Evolutionary conservation across 2,329 filamentous ascomycete genomes (phyloP), one percentile per base, ranked within the genome.

Genomic region (Botrytis aclada): DNA sequence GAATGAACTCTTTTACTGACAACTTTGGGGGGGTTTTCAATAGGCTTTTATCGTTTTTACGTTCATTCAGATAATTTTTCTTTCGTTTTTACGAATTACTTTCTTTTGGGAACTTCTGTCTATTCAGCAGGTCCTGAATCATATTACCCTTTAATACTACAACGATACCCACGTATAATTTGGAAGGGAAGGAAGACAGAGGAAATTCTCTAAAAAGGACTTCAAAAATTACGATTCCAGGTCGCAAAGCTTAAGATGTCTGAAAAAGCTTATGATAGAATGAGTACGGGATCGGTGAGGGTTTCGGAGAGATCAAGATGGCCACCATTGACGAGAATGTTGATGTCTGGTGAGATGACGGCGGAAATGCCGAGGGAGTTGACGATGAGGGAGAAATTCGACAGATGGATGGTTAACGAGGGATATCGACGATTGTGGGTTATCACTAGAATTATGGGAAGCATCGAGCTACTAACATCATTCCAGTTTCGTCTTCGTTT

Each of bases 361-460:
- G 90, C 90, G 79, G 91, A 94, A 80, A 88, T 85, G 79, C 90
- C 92, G 77, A 90, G 89, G 80, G 87, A 90, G 72, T 84, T 95
- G 77, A 89, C 88, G 37, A 82, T 88, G 75, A 87, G 88, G 79
- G 92, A 95, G 81, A 92, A 88, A 81, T 92, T 95, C 80, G 91
- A 95, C 82, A 86, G 90, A 77, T 96, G 93, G 93, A 95, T 96
- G 93, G 91, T 95, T 75, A 95, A 95, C 81, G 93, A 95, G 81
- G 93, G 93, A 74, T 94, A 94, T 81, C 87, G 92, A 81, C 86
- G 92, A 88, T 86, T 95, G 89, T 94, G 86, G 73, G 91, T 87
- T 39, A 43, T 51, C 41, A 72, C 70, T 73, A 62, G n/a, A 71
- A 56, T 34, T 20, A 14, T 39, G 60, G 37, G 39, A 32, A 22